phyloP scores from a whole-genome alignment of 2,329 filamentous ascomycete genomes.

The Claviceps digitariae region DNA sequence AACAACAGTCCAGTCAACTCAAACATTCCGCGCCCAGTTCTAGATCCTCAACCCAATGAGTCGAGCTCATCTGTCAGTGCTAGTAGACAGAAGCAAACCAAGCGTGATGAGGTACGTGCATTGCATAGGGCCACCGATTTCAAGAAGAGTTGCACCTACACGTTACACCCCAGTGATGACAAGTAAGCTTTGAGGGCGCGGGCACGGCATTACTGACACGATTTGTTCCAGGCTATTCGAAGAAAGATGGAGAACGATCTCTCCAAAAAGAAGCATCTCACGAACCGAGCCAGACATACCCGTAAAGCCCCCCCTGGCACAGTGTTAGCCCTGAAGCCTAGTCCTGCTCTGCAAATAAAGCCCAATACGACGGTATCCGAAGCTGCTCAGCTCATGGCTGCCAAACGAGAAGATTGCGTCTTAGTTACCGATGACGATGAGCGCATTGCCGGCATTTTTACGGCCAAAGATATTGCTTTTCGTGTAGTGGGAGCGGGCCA shows the following conservation, averaged over 20 bases:
- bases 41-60: conserved; percentile 49
- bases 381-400: conserved; percentile 95
- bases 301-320: conserved; percentile 93
- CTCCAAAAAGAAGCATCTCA: conserved; percentile 86
- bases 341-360: conserved; percentile 94
- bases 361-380: conserved; percentile 86
- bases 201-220: background rate
- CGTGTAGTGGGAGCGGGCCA: conserved; percentile 83
- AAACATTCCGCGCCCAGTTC: conserved; percentile 58
- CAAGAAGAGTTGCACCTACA: background rate
- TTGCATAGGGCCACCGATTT: background rate
- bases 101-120: conserved; percentile 87
- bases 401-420: conserved; percentile 96
- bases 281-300: conserved; percentile 64
- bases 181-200: background rate
- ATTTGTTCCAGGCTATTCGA: conserved; percentile 64
- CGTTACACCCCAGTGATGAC: too few relatives aligned
- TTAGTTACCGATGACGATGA: conserved; percentile 97
- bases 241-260: conserved; percentile 94
- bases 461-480: conserved; percentile 95
- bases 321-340: conserved; percentile 88
- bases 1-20: conserved; percentile 47
- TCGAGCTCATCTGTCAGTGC: conserved; percentile 64
- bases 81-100: conserved; percentile 90
- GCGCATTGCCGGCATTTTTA: conserved; percentile 96